Evolutionary conservation across 140 eudicot genomes (phyloP).

Genomic region (Bidens hawaiensis): DNA sequence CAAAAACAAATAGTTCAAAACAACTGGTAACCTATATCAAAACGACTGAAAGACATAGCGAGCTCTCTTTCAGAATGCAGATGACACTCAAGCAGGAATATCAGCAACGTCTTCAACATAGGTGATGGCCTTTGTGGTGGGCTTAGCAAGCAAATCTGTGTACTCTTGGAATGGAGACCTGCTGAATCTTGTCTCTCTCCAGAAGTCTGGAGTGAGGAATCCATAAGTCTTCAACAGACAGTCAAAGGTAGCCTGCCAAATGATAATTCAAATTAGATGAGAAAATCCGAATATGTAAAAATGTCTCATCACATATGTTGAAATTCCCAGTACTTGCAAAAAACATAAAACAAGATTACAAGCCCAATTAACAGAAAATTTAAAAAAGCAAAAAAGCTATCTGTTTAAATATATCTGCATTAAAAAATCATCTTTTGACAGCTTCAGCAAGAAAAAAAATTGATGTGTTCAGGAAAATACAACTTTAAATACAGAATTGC

Average conservation of each 20-base stretch:
- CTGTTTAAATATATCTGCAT: too few relatives aligned
- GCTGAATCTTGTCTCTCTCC: slow-evolving; percentile 54
- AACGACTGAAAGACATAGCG: slow-evolving; percentile 20
- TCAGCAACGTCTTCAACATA: slow-evolving; percentile 38
- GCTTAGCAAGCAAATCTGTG: slow-evolving; percentile 48
- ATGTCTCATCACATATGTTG: neutral
- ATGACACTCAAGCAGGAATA: slow-evolving; percentile 30
- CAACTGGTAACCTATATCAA: slow-evolving; percentile 25
- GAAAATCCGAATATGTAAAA: neutral
- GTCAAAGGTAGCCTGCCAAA: slow-evolving; percentile 47
- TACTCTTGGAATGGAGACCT: slow-evolving; percentile 61
- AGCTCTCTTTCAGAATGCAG: neutral
- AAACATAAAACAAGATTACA: neutral
- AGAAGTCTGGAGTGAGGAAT: slow-evolving; percentile 47
- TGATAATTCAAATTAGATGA: neutral
- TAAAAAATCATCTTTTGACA: too few relatives aligned
- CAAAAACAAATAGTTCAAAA: slow-evolving; percentile 10
- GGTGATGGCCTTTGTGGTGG: slow-evolving; percentile 33
- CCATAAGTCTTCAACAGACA: slow-evolving; percentile 50
- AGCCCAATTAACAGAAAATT: neutral
- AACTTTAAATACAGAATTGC: too few relatives aligned
- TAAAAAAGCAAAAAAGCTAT: neutral
- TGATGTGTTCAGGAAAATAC: too few relatives aligned
- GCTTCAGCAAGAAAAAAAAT: too few relatives aligned
- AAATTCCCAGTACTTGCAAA: neutral